Evolutionary conservation across 768 basidiomycete genomes (phyloP).

Genomic region (Gloeophyllum trabeum): DNA sequence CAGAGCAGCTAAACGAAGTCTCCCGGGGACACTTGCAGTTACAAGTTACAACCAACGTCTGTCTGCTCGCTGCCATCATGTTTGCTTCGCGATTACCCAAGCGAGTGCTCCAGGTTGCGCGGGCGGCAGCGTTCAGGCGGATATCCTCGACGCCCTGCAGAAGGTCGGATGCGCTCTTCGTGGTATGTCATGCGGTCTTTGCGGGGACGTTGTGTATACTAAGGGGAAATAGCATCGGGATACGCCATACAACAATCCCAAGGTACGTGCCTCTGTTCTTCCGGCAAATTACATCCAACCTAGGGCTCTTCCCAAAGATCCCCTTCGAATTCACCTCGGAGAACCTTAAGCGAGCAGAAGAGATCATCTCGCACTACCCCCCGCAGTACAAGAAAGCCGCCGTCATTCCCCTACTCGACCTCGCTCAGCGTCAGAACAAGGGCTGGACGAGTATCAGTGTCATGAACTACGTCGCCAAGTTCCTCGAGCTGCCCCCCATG

Average conservation of each 20-base stretch:
- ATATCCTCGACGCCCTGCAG: slow-evolving; percentile 31
- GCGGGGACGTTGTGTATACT: slow-evolving; percentile 6
- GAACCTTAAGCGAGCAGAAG: slow-evolving; percentile 77
- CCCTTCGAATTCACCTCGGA: slow-evolving; percentile 76
- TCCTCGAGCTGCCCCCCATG: slow-evolving; percentile 94
- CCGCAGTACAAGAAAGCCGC: slow-evolving; percentile 99
- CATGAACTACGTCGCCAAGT: slow-evolving; percentile 96
- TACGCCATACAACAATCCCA: slow-evolving; percentile 89
- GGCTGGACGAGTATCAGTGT: slow-evolving; percentile 98
- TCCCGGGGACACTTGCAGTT: too few species aligned
- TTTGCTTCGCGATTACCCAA: too few species aligned
- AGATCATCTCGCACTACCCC: slow-evolving; percentile 90
- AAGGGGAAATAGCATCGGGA: slow-evolving; percentile 70
- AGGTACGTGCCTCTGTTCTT: slow-evolving; percentile 28
- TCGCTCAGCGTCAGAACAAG: slow-evolving; percentile 95
- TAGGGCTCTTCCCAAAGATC: slow-evolving; percentile 39
- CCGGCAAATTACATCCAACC: not conserved
- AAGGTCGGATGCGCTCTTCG: slow-evolving; percentile 77
- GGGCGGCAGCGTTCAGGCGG: too few species aligned
- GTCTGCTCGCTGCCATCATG: too few species aligned
- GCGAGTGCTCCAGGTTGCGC: too few species aligned
- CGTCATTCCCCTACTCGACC: slow-evolving; percentile 90
- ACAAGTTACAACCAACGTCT: too few species aligned
- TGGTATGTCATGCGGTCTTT: slow-evolving; percentile 39
- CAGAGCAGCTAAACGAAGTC: too few species aligned